Conservation (phyloP, 2,329 filamentous ascomycete genomes). For the Verticillium longisporum region DNA sequence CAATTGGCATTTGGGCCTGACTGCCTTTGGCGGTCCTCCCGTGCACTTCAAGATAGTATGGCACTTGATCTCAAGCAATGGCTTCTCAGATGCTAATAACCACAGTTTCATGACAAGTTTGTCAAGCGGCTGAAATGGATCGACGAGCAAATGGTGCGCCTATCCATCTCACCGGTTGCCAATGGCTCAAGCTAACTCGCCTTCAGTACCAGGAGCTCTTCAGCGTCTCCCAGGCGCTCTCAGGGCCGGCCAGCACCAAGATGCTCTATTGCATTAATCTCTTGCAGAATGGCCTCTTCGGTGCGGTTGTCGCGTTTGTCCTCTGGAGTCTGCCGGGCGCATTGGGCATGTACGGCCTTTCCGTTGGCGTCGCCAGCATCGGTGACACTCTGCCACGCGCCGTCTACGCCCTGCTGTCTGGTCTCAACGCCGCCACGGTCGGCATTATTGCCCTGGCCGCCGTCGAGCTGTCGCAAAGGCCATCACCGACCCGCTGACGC, state of each 20-base stretch:
- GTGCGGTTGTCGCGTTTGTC: constrained; percentile 52
- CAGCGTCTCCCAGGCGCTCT: constrained; percentile 59
- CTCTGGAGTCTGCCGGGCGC: constrained; percentile 67
- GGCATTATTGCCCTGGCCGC: constrained; percentile 66
- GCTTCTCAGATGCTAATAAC: not conserved
- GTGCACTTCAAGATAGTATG: constrained; percentile 61
- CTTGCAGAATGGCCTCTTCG: constrained; percentile 52
- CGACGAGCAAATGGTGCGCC: constrained; percentile 56
- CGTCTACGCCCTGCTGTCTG: constrained; percentile 64
- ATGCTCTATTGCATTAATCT: constrained; percentile 64
- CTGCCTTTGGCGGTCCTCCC: constrained; percentile 59
- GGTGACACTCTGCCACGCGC: constrained; percentile 49
- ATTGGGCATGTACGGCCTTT: constrained; percentile 61
- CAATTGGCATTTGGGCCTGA: constrained; percentile 58
- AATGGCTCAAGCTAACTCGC: not conserved
- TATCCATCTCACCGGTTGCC: not conserved
- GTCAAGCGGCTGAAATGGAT: constrained; percentile 57
- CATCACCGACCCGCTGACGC: constrained; percentile 56
- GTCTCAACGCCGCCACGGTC: constrained; percentile 65
- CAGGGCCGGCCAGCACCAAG: constrained; percentile 63
- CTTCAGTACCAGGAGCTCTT: constrained; percentile 65
- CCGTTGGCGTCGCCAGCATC: constrained; percentile 57
- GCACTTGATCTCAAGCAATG: not conserved
- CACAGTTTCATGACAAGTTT: constrained; percentile 51
- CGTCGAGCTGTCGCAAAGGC: constrained; percentile 58